A percentile compares a stretch with the other conserved stretches of the same genome.
Conservation (phyloP, 352 stramenopile genomes). For the Lagenidium giganteum region DNA sequence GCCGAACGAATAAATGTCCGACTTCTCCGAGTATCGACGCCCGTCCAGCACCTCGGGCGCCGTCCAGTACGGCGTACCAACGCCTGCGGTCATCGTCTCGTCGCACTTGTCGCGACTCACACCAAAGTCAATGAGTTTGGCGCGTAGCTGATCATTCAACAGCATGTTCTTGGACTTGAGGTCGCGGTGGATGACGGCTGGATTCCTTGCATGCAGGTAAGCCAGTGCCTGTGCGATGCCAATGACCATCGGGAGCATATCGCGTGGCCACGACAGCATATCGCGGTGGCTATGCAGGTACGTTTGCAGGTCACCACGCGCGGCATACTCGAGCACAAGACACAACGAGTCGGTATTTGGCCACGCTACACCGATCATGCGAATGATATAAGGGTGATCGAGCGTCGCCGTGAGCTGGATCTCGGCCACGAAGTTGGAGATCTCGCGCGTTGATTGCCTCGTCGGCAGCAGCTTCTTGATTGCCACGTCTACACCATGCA, state of each 20-base stretch:
- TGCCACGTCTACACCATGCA: too few relatives aligned
- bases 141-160: slow-evolving; percentile 15
- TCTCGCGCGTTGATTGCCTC: background rate
- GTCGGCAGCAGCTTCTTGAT: background rate
- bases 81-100: slow-evolving; percentile 28
- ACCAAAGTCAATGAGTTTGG: slow-evolving; percentile 38
- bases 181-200: slow-evolving; percentile 21
- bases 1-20: slow-evolving; percentile 78
- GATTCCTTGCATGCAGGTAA: slow-evolving; percentile 24
- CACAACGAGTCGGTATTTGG: slow-evolving; percentile 31
- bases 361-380: slow-evolving; percentile 34
- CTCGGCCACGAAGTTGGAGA: slow-evolving; percentile 36
- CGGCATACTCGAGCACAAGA: slow-evolving; percentile 38
- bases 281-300: slow-evolving; percentile 22
- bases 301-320: slow-evolving; percentile 28
- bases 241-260: slow-evolving; percentile 28
- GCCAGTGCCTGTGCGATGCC: slow-evolving; percentile 22
- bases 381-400: slow-evolving; percentile 29
- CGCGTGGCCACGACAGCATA: slow-evolving; percentile 17
- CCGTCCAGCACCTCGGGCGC: slow-evolving; percentile 62
- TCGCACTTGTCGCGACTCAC: slow-evolving; percentile 16
- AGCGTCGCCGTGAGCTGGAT: slow-evolving; percentile 33
- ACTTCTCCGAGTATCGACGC: slow-evolving; percentile 45
- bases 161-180: slow-evolving; percentile 26
- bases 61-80: slow-evolving; percentile 56